A percentile compares a stretch with the other conserved stretches of the same genome.
These are phyloP conservation scores for Corynespora cassiicola DNA, from an alignment of 2,329 filamentous ascomycete species.

Conservation along the genomic window DNA sequence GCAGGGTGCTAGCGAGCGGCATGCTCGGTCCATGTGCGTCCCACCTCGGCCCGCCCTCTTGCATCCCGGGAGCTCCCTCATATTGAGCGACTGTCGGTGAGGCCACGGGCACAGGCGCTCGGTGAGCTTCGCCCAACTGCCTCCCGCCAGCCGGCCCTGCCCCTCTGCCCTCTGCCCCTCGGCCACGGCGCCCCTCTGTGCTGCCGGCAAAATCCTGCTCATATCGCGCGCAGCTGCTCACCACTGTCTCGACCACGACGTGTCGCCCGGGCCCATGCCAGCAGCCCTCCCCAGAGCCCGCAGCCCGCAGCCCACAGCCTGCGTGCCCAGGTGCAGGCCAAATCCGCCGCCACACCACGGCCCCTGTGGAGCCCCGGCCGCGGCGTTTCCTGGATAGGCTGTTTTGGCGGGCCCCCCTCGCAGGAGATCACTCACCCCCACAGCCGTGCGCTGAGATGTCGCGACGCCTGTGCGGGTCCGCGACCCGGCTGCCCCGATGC, in stretches of 20 bases:
- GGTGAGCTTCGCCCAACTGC: conserved; percentile 15
- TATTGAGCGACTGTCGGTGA: conserved; percentile 22
- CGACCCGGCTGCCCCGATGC: conserved; percentile 28
- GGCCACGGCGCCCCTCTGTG: conserved; percentile 7
- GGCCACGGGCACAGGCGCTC: conserved; percentile 17
- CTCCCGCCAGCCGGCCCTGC: conserved; percentile 14
- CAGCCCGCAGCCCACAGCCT: conserved; percentile 12
- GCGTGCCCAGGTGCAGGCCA: conserved; percentile 13
- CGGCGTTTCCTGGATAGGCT: conserved; percentile 6
- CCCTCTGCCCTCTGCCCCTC: too few relatives aligned
- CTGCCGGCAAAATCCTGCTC: conserved; percentile 17
- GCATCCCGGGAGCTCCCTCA: conserved; percentile 20
- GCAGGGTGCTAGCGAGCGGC: not conserved
- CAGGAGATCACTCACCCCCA: conserved; percentile 23
- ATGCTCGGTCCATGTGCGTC: conserved; percentile 1
- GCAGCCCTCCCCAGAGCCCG: conserved; percentile 8
- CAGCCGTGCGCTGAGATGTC: conserved; percentile 20
- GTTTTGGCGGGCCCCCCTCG: conserved; percentile 24
- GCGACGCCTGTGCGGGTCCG: conserved; percentile 5
- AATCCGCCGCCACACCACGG: conserved; percentile 22
- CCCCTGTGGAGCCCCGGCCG: conserved; percentile 29
- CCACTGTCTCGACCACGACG: too few relatives aligned
- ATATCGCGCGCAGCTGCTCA: too few relatives aligned
- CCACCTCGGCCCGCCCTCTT: conserved; percentile 26
- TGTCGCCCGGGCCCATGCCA: too few relatives aligned